Evolutionary conservation across 257 asterid species (phyloP).

Genomic region (Salvia miltiorrhiza): DNA sequence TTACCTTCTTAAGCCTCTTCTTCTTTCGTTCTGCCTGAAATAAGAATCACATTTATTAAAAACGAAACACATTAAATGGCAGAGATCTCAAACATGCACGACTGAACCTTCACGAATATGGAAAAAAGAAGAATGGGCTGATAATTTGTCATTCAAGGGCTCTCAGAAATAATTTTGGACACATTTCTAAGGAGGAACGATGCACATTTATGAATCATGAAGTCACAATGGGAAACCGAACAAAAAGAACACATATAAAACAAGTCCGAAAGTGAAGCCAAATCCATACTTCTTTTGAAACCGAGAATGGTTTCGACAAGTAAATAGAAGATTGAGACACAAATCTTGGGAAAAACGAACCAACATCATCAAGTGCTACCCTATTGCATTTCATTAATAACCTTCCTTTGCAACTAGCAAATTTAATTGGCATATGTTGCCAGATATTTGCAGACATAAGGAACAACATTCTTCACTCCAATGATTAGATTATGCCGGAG

Average conservation of each 20-base stretch:
- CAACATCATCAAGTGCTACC: too few species aligned
- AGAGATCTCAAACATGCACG: neutral
- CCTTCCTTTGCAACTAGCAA: neutral
- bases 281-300: too few species aligned
- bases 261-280: neutral
- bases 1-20: conserved; percentile 9
- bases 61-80: neutral
- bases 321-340: neutral
- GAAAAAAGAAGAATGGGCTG: neutral
- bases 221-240: neutral
- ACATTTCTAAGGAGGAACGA: neutral
- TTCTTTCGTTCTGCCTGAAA: neutral
- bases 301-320: neutral
- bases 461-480: neutral
- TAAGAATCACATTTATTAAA: too few species aligned
- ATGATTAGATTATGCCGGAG: neutral
- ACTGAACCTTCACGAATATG: neutral
- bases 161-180: neutral
- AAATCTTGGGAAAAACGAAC: too few species aligned
- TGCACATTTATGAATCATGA: neutral
- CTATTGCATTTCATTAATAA: too few species aligned
- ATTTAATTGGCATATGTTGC: neutral
- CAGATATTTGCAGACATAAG: neutral
- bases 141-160: neutral
- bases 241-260: neutral